Conservation (phyloP, 345 rosid genomes). For the Eucalyptus regnans region DNA sequence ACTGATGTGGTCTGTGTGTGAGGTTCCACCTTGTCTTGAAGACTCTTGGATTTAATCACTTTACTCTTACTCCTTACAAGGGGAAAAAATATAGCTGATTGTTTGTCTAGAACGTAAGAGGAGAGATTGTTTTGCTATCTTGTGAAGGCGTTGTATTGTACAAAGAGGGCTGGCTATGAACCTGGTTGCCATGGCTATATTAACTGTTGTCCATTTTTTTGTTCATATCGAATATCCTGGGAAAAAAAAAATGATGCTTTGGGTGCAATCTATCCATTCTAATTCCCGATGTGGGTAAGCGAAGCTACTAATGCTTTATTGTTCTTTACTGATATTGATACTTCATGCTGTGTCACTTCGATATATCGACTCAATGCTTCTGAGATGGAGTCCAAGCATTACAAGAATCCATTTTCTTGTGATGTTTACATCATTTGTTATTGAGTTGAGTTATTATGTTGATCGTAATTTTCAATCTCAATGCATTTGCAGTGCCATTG, state of each 20-base stretch:
- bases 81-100: neutral
- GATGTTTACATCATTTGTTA: neutral
- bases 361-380: neutral
- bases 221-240: neutral
- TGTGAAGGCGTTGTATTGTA: neutral
- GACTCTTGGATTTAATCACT: neutral
- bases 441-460: neutral
- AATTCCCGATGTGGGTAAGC: neutral
- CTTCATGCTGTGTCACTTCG: neutral
- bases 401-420: neutral
- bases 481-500: neutral
- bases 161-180: neutral
- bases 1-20: neutral
- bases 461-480: neutral
- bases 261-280: neutral
- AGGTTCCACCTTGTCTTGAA: neutral
- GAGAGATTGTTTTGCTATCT: neutral
- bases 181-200: neutral
- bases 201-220: neutral
- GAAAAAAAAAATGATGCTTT: neutral
- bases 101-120: neutral
- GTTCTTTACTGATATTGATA: neutral
- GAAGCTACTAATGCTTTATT: neutral
- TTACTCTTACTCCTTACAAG: neutral
- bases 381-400: neutral